Evolutionary conservation across 768 basidiomycete genomes (phyloP), one percentile per base, ranked within the genome.

Genomic region (Lactarius akahatsu): DNA sequence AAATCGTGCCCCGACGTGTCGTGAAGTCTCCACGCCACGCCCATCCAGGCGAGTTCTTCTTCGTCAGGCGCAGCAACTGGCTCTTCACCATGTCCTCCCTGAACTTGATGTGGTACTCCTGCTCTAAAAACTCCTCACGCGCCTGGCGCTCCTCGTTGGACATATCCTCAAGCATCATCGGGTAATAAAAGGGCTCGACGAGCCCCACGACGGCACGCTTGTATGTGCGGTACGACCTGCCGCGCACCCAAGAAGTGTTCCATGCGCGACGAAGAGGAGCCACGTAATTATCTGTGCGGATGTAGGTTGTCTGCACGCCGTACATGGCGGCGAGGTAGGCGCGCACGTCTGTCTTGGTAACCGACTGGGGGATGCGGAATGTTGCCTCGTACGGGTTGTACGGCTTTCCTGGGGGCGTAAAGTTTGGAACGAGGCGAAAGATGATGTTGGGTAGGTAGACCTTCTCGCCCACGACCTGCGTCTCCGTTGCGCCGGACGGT

Each of bases 301-400:
- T 93, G 76, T 96, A 97, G 8, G 94, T 96, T 66, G 91, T 90
- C 73, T 88, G 80, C 56, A 98, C 87, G 67, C 92, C 91, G 71
- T 98, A 98, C n/a, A 89, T 84, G 40, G 93, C 83, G 60, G 78
- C 78, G 57, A 98, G 85, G 74, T 96, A 94, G 0, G 90, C 89
- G 47, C 94, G 88, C 43, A 98, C 79, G 78, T 98, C 95, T 64
- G 90, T 92, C 78, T 98, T 98, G 52, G 94, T 97, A 77, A 96
- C 82, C 52, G 86, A 89, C 68, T 86, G 85, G n/a, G 94, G 90
- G 47, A 96, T 82, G 63, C 93, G 91, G 80, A 98, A 96, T 3
- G 95, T 98, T 10, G 94, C 95, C 76, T 94, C 90, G 80, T 90
- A 94, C 1, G 95, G 94, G 68, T 98, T 96, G 81, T 98, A 98